Evolutionary conservation across 257 asterid species (phyloP), one percentile per base, ranked within the genome.

Genomic region (Plectranthus barbatus): DNA sequence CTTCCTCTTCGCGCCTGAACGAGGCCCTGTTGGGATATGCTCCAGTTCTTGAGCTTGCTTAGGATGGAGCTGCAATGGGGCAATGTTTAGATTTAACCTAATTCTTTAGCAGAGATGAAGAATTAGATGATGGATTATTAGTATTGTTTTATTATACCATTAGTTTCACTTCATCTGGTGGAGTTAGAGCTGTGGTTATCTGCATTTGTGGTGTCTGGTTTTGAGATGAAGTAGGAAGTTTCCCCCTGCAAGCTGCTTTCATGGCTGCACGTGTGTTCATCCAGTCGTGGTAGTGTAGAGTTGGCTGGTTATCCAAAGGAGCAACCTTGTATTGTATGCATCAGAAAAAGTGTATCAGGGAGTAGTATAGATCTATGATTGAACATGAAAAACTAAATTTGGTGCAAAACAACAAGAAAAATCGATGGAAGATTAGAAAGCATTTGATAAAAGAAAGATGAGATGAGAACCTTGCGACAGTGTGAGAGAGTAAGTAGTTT

Each of bases 1-100:
- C 60, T 65, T 73, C 67, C 80, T 69, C 76, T 81, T 71, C 6
- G 17, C 21, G 50, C 52, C 44, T 6, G 74, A 73, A 14, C 46
- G 33, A 8, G 68, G 47, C 52, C 59, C 48, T 44, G 60, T 48
- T 33, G 64, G 52, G 11, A 64, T 23, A 10, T 23, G 2, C 18
- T 40, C 44, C 42, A 49, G 46, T n/a, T 14, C 29, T 23, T 23
- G 37, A 14, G 26, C 46, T 1, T 2, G 48, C 47, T 9, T n/a
- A 31, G 9, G 56, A 44, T 39, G 73, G 58, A 59, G 47, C 4
- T 31, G 34, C 10, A 18, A 3, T 41, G 7, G 29, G 56, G 11
- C 10, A 31, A 7, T 17, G 37, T 40, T 10, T 49, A 9, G 1
- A 46, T 37, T 12, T 17, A 18, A 5, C 34, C 0, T 56, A 19